A percentile compares a stretch with the other conserved stretches of the same genome.
Conservation (phyloP, 768 basidiomycete genomes). For the Boletus rubroflammeus region DNA sequence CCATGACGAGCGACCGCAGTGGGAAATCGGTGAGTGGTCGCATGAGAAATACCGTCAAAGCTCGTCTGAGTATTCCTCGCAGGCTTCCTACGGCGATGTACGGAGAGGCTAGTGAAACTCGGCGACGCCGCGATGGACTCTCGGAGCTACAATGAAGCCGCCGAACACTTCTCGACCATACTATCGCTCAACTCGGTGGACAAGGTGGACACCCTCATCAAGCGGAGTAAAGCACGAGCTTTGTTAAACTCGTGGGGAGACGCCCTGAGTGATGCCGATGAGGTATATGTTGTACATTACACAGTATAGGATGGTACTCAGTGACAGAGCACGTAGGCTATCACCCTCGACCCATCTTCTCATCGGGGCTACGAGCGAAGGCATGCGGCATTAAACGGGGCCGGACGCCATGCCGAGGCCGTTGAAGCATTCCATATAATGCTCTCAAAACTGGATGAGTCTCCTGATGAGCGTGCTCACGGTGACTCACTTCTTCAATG, state of each 20-base stretch:
- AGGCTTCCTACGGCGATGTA: slow-evolving; percentile 4
- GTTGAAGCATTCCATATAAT: not conserved
- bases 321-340: not conserved
- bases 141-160: not conserved
- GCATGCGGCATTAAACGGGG: not conserved
- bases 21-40: slow-evolving; percentile 2
- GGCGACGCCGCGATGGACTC: not conserved
- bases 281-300: not conserved
- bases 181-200: not conserved
- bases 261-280: not conserved
- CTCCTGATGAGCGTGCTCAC: not conserved
- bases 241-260: not conserved
- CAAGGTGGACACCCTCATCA: not conserved
- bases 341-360: not conserved
- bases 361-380: not conserved
- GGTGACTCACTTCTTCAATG: not conserved
- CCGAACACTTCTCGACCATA: not conserved
- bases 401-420: not conserved
- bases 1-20: not conserved
- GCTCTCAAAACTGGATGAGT: not conserved
- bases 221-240: not conserved
- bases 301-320: too few relatives aligned
- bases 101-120: not conserved
- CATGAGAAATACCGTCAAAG: rapidly evolving
- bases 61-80: not conserved